Percentiles rank a stretch among this genome's conserved stretches.
These are phyloP conservation scores for Penicillium pulvis DNA, from an alignment of 495 filamentous ascomycete species.

Conservation along the genomic window DNA sequence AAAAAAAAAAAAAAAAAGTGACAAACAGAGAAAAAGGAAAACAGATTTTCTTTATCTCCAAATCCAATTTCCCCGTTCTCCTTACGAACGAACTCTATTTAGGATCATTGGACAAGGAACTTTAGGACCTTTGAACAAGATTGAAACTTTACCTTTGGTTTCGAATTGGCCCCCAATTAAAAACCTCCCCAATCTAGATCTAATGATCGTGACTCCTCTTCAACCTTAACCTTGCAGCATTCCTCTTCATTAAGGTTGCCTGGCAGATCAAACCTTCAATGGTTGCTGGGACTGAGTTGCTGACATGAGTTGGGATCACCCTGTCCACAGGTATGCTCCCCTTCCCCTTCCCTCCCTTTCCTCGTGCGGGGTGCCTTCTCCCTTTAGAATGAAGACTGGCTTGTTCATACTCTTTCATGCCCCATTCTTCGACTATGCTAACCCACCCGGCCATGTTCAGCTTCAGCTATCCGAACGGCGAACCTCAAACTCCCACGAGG, in stretches of 20 bases:
- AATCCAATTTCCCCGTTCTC: neutral
- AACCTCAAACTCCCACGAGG: conserved; percentile 75
- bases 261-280: conserved; percentile 43
- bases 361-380: conserved; percentile 27
- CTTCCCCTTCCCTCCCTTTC: conserved; percentile 18
- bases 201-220: conserved; percentile 9
- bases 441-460: conserved; percentile 50
- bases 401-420: neutral
- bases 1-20: conserved; percentile 27
- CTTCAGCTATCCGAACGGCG: conserved; percentile 77
- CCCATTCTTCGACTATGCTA: conserved; percentile 33
- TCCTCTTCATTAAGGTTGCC: conserved; percentile 32
- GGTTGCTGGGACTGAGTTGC: conserved; percentile 47
- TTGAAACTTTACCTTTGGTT: no score
- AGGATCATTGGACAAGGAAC: no score
- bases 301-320: conserved; percentile 77
- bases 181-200: neutral
- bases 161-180: neutral
- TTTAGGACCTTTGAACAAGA: neutral
- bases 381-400: neutral
- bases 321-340: conserved; percentile 65
- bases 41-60: conserved; percentile 25
- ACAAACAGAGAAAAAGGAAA: conserved; percentile 50
- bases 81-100: neutral
- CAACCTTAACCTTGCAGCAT: conserved; percentile 6